Evolutionary conservation across 2,329 filamentous ascomycete genomes (phyloP).

Genomic region (Penicillium sumatraense): DNA sequence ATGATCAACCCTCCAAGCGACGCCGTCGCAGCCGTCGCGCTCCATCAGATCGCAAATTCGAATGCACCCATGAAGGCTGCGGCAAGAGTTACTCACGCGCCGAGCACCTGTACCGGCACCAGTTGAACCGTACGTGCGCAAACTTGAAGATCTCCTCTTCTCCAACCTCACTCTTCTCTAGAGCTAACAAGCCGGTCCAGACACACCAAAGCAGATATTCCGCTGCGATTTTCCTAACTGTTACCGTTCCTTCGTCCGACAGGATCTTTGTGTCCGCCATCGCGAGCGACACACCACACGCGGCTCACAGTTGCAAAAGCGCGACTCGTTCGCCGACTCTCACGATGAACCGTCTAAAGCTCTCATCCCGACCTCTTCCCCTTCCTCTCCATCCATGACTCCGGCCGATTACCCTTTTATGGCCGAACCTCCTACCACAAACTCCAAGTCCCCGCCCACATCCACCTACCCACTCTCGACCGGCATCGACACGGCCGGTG

Average conservation of each 20-base stretch:
- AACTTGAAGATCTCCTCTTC: not conserved
- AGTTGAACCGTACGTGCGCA: constrained; percentile 77
- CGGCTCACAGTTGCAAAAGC: constrained; percentile 56
- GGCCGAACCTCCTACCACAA: constrained; percentile 10
- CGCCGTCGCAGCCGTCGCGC: constrained; percentile 51
- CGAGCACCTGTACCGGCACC: constrained; percentile 94
- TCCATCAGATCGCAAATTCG: constrained; percentile 62
- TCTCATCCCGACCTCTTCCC: constrained; percentile 19
- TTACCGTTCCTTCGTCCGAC: constrained; percentile 85
- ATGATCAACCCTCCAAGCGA: constrained; percentile 41
- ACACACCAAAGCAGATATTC: constrained; percentile 94
- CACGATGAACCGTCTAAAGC: constrained; percentile 22
- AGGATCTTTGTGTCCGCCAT: constrained; percentile 87
- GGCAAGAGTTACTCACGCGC: constrained; percentile 96
- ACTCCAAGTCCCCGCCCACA: constrained; percentile 20
- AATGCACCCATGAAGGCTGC: constrained; percentile 83
- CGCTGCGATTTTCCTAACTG: constrained; percentile 92
- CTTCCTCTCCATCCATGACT: constrained; percentile 28
- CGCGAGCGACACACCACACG: constrained; percentile 76
- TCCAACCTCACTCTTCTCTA: not conserved
- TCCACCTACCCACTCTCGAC: constrained; percentile 26
- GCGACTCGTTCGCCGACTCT: constrained; percentile 46
- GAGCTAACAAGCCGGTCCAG: constrained; percentile 49
- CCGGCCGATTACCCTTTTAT: constrained; percentile 23
- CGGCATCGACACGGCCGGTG: constrained; percentile 19